These are phyloP conservation scores for Irpex sp. DNA, from an alignment of 1,284 basidiomycete genomes.

Conservation along the genomic window DNA sequence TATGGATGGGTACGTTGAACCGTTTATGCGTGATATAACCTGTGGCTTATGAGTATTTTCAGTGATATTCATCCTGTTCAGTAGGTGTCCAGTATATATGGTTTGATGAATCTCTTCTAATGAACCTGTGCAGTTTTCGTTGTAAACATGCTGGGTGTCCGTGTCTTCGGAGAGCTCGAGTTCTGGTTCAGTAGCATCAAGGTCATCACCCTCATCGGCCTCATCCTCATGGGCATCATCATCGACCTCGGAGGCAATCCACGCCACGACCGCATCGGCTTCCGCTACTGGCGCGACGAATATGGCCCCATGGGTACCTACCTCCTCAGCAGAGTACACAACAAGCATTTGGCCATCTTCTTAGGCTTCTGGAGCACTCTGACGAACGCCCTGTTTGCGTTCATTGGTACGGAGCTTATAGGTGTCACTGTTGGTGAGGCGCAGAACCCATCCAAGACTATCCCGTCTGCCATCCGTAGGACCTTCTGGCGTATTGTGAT, in stretches of 20 bases:
- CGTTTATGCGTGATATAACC: no score
- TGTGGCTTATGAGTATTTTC: constrained; percentile 2
- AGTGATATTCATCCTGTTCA: constrained; percentile 53
- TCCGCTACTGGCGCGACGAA: constrained; percentile 46
- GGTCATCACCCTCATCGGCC: constrained; percentile 35
- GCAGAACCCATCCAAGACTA: constrained; percentile 52
- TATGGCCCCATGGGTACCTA: constrained; percentile 32
- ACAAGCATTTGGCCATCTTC: constrained; percentile 44
- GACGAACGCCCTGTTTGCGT: constrained; percentile 45
- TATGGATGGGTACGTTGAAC: constrained; percentile 46
- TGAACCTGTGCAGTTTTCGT: constrained; percentile 34
- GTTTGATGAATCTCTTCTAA: neutral
- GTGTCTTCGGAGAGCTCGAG: constrained; percentile 53
- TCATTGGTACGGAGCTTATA: constrained; percentile 54
- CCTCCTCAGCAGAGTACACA: constrained; percentile 40
- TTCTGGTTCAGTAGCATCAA: constrained; percentile 39
- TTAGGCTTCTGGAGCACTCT: constrained; percentile 57
- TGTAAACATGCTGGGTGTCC: constrained; percentile 50
- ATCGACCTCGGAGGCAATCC: constrained; percentile 58
- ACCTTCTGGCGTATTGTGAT: constrained; percentile 56
- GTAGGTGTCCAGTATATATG: constrained; percentile 27
- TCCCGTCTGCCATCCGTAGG: constrained; percentile 49
- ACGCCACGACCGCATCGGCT: constrained; percentile 46
- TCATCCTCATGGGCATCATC: constrained; percentile 46
- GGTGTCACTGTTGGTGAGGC: constrained; percentile 40